These are phyloP conservation scores for Pichia californica DNA, from an alignment of 805 yeast species.

Conservation along the genomic window DNA sequence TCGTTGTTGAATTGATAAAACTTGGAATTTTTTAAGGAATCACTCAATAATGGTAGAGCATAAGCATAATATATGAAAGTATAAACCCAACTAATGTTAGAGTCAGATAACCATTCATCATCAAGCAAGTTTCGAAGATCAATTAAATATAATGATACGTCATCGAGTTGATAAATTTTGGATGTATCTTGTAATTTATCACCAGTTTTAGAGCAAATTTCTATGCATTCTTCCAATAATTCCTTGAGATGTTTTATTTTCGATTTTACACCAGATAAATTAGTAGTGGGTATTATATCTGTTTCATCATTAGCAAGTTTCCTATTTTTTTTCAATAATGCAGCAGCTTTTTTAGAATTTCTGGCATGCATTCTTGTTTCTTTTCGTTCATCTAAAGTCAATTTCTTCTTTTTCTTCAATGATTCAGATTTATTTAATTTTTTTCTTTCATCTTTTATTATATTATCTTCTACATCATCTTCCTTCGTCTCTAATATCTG, in stretches of 20 bases:
- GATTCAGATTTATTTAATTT: background rate
- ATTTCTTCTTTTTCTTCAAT: background rate
- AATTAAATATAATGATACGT: slow-evolving; percentile 49
- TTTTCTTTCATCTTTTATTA: background rate
- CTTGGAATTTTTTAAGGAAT: slow-evolving; percentile 23
- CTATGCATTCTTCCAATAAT: background rate
- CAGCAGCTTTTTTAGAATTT: slow-evolving; percentile 3
- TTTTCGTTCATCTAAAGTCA: slow-evolving; percentile 1
- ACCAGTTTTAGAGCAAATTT: background rate
- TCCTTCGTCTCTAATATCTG: background rate
- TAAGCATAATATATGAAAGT: slow-evolving; percentile 42
- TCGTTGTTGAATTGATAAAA: slow-evolving; percentile 12
- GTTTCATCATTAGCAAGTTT: background rate
- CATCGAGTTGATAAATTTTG: slow-evolving; percentile 41
- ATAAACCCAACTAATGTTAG: slow-evolving; percentile 55
- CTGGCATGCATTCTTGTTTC: slow-evolving; percentile 3
- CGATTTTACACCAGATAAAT: background rate
- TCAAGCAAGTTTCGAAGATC: slow-evolving; percentile 54
- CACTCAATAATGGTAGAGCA: slow-evolving; percentile 20
- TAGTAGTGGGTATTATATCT: background rate
- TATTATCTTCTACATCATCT: background rate
- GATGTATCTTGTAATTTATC: background rate
- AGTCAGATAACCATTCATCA: slow-evolving; percentile 72
- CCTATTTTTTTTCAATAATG: background rate
- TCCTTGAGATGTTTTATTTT: slow-evolving; percentile 2